Percentiles rank a stretch among this genome's conserved stretches.
phyloP scores from a whole-genome alignment of 768 basidiomycete species.

The Mycena pura region DNA sequence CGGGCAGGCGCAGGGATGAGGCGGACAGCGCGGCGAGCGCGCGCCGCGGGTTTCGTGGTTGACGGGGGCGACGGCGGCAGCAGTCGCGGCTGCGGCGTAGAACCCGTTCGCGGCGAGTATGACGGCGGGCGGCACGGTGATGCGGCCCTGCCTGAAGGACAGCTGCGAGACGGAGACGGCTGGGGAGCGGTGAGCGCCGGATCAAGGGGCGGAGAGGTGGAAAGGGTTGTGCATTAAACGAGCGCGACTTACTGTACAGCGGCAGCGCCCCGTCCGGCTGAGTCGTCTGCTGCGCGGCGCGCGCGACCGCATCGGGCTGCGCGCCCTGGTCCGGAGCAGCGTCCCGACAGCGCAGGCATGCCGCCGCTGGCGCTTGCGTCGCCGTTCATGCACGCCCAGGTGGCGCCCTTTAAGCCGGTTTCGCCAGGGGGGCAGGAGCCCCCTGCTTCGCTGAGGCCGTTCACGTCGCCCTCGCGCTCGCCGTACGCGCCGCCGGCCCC shows the following conservation, averaged over 20 bases:
- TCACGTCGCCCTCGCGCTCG: too few species aligned
- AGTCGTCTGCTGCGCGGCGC: neutral
- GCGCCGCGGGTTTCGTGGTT: constrained; percentile 33
- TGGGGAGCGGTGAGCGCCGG: constrained; percentile 59
- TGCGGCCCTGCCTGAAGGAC: constrained; percentile 74
- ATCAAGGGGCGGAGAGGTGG: constrained; percentile 15
- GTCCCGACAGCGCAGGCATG: too few species aligned
- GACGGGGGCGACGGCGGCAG: constrained; percentile 43
- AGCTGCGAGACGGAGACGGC: constrained; percentile 67
- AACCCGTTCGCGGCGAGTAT: constrained; percentile 69
- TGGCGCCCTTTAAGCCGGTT: too few species aligned
- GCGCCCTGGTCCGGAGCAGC: neutral
- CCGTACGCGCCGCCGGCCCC: too few species aligned
- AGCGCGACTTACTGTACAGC: constrained; percentile 12
- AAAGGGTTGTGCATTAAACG: neutral
- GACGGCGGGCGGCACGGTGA: constrained; percentile 75
- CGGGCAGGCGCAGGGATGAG: too few species aligned
- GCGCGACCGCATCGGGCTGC: neutral
- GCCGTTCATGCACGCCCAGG: too few species aligned
- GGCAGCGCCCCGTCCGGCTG: constrained; percentile 12
- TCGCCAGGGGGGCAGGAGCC: too few species aligned
- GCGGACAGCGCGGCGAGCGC: constrained; percentile 43
- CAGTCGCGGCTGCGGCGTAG: constrained; percentile 41
- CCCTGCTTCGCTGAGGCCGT: too few species aligned
- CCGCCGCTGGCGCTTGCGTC: too few species aligned